Conservation (phyloP, 768 basidiomycete genomes). For the Tylopilus sp. region DNA sequence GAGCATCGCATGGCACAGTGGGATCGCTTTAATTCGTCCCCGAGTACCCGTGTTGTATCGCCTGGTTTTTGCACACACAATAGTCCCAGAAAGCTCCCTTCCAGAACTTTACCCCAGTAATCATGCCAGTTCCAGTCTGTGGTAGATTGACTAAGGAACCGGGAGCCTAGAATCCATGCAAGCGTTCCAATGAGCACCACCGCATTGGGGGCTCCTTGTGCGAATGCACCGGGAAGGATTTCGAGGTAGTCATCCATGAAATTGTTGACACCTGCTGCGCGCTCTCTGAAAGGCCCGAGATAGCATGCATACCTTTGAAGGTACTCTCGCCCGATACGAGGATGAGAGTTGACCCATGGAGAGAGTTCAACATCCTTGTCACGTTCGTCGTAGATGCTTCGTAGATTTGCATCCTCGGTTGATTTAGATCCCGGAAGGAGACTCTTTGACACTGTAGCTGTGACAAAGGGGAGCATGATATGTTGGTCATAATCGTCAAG, state of each 20-base stretch:
- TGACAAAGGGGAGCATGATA: not conserved
- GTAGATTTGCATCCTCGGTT: not conserved
- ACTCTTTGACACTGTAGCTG: constrained; percentile 1
- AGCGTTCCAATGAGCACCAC: not conserved
- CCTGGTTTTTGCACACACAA: not conserved
- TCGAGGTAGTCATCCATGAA: not conserved
- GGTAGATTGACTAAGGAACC: not conserved
- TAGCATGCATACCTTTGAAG: not conserved
- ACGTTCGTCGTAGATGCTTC: not conserved
- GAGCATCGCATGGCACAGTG: not conserved
- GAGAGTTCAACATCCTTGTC: constrained; percentile 1
- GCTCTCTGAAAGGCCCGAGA: not conserved
- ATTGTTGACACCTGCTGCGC: not conserved
- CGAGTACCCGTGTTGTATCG: not conserved
- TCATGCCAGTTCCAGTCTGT: not conserved
- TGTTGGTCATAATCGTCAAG: not conserved
- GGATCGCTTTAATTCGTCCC: not conserved
- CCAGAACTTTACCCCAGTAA: not conserved
- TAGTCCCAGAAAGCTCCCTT: not conserved
- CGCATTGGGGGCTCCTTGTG: not conserved
- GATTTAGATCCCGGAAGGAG: not conserved
- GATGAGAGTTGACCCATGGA: constrained; percentile 1
- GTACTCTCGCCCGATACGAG: not conserved
- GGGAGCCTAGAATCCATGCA: constrained; percentile 2
- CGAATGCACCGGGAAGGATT: not conserved